Evolutionary conservation across 2,329 filamentous ascomycete genomes (phyloP), one percentile per base, ranked within the genome.

Genomic region (Botryotinia globosa): DNA sequence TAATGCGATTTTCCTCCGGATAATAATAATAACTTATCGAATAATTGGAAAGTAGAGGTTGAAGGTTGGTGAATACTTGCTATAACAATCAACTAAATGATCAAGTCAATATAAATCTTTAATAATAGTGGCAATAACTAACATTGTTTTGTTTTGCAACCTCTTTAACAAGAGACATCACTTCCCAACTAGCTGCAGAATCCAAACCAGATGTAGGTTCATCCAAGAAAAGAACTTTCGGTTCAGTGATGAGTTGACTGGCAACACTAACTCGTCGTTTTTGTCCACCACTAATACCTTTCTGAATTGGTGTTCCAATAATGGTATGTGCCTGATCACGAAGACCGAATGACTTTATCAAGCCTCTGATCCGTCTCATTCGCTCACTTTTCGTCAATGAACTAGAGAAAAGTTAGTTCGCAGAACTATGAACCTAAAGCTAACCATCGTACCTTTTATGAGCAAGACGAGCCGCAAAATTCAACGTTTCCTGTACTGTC

Each of bases 121-220:
- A 63, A 12, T 8, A 20, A 18, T 29, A 18, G 22, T 39, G 29
- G 48, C n/a, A 32, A 63, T 29, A 32, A 94, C 76, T 87, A 73
- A 96, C 89, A 87, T 91, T 76, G 67, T 76, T 74, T 61, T 71
- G 71, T 71, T 77, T 77, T 14, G 77, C 76, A 69, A 77, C 74
- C 12, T 77, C 65, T 58, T 77, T 78, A 9, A 95, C 86, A 80
- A 92, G 94, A 4, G 85, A 90, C 72, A 95, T 89, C 34, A 97
- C 92, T 81, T 97, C 77, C 22, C 65, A 77, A 72, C 76, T 75
- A 32, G 75, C 70, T 10, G 89, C 90, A 12, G 92, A 94, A 80
- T 97, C 94, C 16, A 97, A 84, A 14, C 94, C 94, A 76, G 91
- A 94, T 0, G 93, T 97, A 0, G 94, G 95, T 82, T 98, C 94